Evolutionary conservation across 768 basidiomycete genomes (phyloP).

Genomic region (Mycena maculata): DNA sequence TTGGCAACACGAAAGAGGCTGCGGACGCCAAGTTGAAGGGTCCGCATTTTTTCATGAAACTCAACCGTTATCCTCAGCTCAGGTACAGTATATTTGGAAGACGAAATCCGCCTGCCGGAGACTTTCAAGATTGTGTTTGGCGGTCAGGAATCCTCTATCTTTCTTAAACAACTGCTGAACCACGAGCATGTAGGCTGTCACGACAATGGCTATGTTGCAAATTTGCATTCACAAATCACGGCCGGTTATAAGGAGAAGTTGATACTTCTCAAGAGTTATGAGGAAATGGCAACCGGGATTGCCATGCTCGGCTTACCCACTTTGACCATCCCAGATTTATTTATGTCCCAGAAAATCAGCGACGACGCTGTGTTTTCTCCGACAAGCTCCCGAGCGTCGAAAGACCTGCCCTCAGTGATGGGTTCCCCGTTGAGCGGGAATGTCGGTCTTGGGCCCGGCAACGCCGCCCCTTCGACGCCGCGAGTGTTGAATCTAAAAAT

Average conservation of each 20-base stretch:
- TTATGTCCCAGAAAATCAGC: conserved; percentile 67
- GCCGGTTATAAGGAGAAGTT: conserved; percentile 74
- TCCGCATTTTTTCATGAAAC: conserved; percentile 42
- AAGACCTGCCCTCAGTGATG: background rate
- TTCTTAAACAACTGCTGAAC: conserved; percentile 18
- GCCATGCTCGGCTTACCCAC: conserved; percentile 64
- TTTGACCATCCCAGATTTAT: conserved; percentile 66
- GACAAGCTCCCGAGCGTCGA: background rate
- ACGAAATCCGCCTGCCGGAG: conserved; percentile 71
- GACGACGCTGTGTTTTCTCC: conserved; percentile 5
- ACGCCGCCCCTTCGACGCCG: background rate
- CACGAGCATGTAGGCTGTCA: conserved; percentile 63
- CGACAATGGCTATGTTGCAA: conserved; percentile 80
- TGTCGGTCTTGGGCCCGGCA: conserved; percentile 8
- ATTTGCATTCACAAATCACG: conserved; percentile 72
- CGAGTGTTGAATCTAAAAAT: conserved; percentile 17
- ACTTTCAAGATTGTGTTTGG: conserved; percentile 76
- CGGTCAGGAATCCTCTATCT: conserved; percentile 47
- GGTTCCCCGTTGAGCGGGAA: conserved; percentile 26
- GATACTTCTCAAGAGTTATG: conserved; percentile 71
- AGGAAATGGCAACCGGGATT: conserved; percentile 71
- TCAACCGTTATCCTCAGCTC: conserved; percentile 1
- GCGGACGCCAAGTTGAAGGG: conserved; percentile 84
- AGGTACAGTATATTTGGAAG: conserved; percentile 63
- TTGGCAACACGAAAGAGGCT: conserved; percentile 78